phyloP scores from a whole-genome alignment of 179 eudicot genomes.

The Heliamphora pulchella region DNA sequence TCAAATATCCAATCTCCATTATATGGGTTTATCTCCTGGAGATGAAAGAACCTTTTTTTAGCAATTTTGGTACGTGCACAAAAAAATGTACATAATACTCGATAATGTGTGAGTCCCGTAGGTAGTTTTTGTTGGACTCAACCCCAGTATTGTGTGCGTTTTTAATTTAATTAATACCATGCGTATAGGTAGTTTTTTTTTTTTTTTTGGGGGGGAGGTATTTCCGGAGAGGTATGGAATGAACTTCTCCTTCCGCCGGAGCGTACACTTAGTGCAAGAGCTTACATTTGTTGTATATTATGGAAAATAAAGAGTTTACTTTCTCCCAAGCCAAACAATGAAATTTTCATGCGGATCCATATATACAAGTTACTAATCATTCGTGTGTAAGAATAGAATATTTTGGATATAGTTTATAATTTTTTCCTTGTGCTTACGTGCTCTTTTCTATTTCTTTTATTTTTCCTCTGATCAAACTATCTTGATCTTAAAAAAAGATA shows the following conservation, averaged over 20 bases:
- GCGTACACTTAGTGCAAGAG: slow-evolving; percentile 4
- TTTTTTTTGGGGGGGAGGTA: too few relatives aligned
- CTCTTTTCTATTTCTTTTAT: neutral
- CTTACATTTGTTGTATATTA: neutral
- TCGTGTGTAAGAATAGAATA: neutral
- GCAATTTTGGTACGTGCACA: too few relatives aligned
- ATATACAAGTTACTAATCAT: neutral
- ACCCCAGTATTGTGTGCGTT: too few relatives aligned
- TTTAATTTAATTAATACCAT: too few relatives aligned
- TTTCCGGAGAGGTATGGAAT: neutral
- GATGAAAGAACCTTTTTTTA: too few relatives aligned
- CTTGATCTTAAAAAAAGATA: too few relatives aligned
- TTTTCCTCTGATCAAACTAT: too few relatives aligned
- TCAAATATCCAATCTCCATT: neutral
- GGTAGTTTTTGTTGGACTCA: too few relatives aligned
- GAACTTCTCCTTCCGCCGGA: neutral
- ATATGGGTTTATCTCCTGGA: neutral
- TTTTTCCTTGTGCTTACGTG: neutral
- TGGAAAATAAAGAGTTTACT: neutral
- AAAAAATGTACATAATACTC: too few relatives aligned
- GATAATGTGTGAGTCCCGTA: too few relatives aligned
- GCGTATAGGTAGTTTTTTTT: too few relatives aligned
- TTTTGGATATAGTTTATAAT: neutral
- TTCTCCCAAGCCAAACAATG: neutral
- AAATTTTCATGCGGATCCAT: too few relatives aligned